Evolutionary conservation across 768 basidiomycete genomes (phyloP), one percentile per base, ranked within the genome.

Genomic region (Tulasnella sp.): DNA sequence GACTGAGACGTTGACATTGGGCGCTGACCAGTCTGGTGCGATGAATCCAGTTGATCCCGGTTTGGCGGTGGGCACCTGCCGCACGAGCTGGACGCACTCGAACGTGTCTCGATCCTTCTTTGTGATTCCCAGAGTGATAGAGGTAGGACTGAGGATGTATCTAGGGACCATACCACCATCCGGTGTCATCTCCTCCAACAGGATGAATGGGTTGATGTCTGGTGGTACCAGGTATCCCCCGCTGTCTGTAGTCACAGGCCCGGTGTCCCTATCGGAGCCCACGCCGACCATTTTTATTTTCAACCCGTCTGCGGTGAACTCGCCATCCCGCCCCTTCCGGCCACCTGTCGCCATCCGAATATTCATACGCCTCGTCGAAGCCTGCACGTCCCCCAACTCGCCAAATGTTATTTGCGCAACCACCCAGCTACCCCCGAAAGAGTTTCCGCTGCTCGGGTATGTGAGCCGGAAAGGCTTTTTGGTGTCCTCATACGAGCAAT

Each of bases 41-140:
- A 15, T 5, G 34, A 38, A 15, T 24, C 42, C 56, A 17, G 31
- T 12, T 25, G 4, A 30, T 15, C 34, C 34, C 5, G 34, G 5
- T 5, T 7, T 15, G 15, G 34, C 34, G 5, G 34, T 38, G 7
- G 34, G 34, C 15, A 38, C 34, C 34, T 38, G 7, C 34, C 34
- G 34, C 5, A 15, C 11, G 17, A 58, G 56, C 11, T 12, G 24
- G 44, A 58, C 45, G 8, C 44, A 24, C 21, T 58, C 56, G 29
- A 58, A 58, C 45, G 21, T 46, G 9, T 21, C 56, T 11, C 56
- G 44, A 29, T 58, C 48, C 44, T 7, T 44, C 12, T 5, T 9
- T 7, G 56, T 58, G 45, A 58, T 58, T 17, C 56, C 56, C 10
- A 58, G 56, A 8, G 46, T 58, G 45, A 58, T 58, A 19, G 21